These are phyloP conservation scores for Leucosporidium scottii DNA, from an alignment of 768 basidiomycete species.

Conservation along the genomic window DNA sequence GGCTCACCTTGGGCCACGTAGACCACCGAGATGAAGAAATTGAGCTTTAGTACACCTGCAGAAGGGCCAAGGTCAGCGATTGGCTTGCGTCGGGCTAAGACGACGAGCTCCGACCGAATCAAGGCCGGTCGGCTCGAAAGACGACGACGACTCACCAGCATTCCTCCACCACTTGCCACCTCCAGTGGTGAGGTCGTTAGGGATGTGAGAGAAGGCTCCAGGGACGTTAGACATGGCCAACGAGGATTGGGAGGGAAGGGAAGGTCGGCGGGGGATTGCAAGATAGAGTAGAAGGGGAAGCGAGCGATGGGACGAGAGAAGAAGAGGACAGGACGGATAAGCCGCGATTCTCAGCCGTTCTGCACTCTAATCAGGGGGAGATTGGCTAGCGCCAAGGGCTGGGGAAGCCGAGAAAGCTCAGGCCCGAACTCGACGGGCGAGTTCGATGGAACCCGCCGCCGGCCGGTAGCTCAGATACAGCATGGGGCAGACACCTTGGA, in stretches of 20 bases:
- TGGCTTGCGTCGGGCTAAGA: no score
- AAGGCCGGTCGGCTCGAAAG: no score
- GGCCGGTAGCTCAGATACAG: no score
- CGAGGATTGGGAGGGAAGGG: background rate
- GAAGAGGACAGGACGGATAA: background rate
- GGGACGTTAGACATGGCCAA: background rate
- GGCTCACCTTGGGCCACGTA: background rate
- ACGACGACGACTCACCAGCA: background rate
- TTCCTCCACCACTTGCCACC: slow-evolving; percentile 2
- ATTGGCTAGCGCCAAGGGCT: no score
- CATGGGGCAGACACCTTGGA: no score
- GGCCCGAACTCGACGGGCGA: no score
- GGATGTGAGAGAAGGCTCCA: background rate
- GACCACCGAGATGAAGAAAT: background rate
- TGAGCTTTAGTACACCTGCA: background rate
- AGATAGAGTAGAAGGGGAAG: background rate
- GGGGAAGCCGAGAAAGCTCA: no score
- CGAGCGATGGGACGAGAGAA: background rate
- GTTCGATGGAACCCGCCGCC: no score
- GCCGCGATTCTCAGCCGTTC: no score
- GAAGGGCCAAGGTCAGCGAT: background rate
- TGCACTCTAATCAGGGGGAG: no score
- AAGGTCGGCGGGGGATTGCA: background rate
- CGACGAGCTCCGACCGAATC: no score
- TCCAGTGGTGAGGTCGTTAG: background rate